phyloP scores from a whole-genome alignment of 345 rosid species.

The Reutealis trisperma region DNA sequence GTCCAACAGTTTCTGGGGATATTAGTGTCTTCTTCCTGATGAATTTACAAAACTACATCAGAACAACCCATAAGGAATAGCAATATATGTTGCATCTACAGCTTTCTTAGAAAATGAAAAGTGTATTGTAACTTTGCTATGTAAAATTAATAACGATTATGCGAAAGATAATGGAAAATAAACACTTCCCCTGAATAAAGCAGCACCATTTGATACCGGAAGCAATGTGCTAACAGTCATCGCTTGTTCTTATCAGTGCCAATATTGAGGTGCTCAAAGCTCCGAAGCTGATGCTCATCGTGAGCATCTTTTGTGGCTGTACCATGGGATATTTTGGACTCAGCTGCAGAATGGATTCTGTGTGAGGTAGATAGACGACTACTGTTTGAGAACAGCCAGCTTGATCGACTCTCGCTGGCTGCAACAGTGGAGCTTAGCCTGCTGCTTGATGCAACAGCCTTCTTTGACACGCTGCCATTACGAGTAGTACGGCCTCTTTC shows the following conservation, averaged over 20 bases:
- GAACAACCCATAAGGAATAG: not conserved
- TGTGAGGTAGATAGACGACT: slow-evolving; percentile 35
- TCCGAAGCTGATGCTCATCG: slow-evolving; percentile 17
- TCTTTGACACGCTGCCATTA: slow-evolving; percentile 34
- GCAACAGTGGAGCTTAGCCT: slow-evolving; percentile 28
- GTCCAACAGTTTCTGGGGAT: not conserved
- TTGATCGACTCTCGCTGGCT: slow-evolving; percentile 39
- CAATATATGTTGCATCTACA: not conserved
- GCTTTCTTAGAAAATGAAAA: not conserved
- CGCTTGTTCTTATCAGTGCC: slow-evolving; percentile 26
- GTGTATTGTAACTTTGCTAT: not conserved
- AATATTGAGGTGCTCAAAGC: slow-evolving; percentile 22
- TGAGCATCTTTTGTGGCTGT: slow-evolving; percentile 13
- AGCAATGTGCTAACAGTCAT: slow-evolving; percentile 1
- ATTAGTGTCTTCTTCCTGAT: not conserved
- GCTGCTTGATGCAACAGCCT: slow-evolving; percentile 41
- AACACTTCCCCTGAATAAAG: not conserved
- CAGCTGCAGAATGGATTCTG: slow-evolving; percentile 28
- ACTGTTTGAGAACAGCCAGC: slow-evolving; percentile 39
- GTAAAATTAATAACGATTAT: not conserved
- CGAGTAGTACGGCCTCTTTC: slow-evolving; percentile 15
- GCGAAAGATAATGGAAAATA: not conserved
- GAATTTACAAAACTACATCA: slow-evolving; percentile 11
- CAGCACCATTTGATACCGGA: not conserved
- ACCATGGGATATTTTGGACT: slow-evolving; percentile 23